Percentiles rank a stretch among this genome's conserved stretches.
Evolutionary conservation across 257 asterid species (phyloP).

Genomic region (Salvia hispanica): DNA sequence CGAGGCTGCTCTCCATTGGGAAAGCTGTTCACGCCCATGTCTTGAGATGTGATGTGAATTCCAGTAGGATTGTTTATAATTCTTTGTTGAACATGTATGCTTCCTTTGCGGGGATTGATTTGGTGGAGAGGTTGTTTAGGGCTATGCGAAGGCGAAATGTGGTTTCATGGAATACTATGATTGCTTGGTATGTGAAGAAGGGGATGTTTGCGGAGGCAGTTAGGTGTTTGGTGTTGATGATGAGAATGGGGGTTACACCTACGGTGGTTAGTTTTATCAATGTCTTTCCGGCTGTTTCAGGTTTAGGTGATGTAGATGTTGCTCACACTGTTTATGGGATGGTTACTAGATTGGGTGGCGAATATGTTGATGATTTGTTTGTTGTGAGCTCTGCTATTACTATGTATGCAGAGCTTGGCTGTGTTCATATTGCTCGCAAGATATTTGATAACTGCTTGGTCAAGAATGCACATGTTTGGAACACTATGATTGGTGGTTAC

Average conservation of each 20-base stretch:
- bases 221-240: constrained; percentile 57
- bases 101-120: constrained; percentile 44
- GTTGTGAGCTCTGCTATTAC: constrained; percentile 77
- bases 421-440: constrained; percentile 51
- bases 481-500: constrained; percentile 68
- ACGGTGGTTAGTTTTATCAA: constrained; percentile 69
- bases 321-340: constrained; percentile 62
- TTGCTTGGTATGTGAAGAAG: constrained; percentile 64
- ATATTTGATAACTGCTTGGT: constrained; percentile 58
- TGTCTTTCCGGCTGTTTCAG: constrained; percentile 58
- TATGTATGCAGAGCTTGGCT: constrained; percentile 71
- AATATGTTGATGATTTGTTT: constrained; percentile 54
- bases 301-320: constrained; percentile 41
- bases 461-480: constrained; percentile 74
- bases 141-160: constrained; percentile 71
- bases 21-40: constrained; percentile 80
- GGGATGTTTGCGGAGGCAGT: constrained; percentile 57
- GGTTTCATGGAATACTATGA: constrained; percentile 74
- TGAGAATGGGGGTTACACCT: constrained; percentile 54
- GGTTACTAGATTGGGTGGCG: constrained; percentile 52
- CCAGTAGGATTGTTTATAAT: constrained; percentile 76
- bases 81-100: constrained; percentile 86
- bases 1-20: constrained; percentile 58
- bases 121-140: constrained; percentile 58
- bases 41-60: constrained; percentile 54